Conservation (phyloP, 805 yeast genomes). For the Alloascoidea africana region DNA sequence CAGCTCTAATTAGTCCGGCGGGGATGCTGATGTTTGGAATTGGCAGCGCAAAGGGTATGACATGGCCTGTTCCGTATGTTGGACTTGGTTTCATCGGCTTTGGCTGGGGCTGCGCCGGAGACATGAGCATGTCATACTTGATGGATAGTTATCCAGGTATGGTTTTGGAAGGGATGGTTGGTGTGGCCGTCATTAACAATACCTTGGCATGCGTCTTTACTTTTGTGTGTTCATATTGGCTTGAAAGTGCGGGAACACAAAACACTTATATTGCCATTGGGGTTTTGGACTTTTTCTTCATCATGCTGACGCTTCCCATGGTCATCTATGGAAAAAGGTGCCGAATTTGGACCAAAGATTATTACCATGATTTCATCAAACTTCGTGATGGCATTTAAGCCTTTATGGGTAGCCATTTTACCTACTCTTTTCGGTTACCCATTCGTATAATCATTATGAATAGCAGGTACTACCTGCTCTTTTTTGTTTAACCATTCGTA, state of each 20-base stretch:
- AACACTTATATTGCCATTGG: conserved; percentile 49
- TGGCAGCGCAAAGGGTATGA: conserved; percentile 41
- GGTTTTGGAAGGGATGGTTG: conserved; percentile 59
- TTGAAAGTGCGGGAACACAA: conserved; percentile 38
- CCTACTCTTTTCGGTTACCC: too few species aligned
- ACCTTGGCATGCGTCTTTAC: conserved; percentile 52
- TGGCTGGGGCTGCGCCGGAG: conserved; percentile 61
- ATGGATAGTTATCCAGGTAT: conserved; percentile 60
- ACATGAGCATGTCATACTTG: conserved; percentile 48
- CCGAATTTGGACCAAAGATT: conserved; percentile 40
- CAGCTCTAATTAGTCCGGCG: conserved; percentile 42
- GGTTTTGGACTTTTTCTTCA: conserved; percentile 40
- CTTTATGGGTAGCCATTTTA: too few species aligned
- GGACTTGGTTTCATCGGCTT: conserved; percentile 54
- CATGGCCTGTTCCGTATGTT: conserved; percentile 38
- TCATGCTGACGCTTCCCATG: conserved; percentile 41
- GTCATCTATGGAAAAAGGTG: conserved; percentile 44
- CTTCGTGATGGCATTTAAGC: conserved; percentile 33
- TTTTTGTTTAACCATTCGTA: too few species aligned
- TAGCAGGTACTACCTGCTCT: too few species aligned
- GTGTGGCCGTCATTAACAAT: conserved; percentile 51
- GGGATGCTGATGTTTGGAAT: conserved; percentile 54
- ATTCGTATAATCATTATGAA: too few species aligned
- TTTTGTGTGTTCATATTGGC: conserved; percentile 46
- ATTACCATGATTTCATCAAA: conserved; percentile 39